Evolutionary conservation across 768 basidiomycete genomes (phyloP).

Genomic region (Psilocybe azurescens): DNA sequence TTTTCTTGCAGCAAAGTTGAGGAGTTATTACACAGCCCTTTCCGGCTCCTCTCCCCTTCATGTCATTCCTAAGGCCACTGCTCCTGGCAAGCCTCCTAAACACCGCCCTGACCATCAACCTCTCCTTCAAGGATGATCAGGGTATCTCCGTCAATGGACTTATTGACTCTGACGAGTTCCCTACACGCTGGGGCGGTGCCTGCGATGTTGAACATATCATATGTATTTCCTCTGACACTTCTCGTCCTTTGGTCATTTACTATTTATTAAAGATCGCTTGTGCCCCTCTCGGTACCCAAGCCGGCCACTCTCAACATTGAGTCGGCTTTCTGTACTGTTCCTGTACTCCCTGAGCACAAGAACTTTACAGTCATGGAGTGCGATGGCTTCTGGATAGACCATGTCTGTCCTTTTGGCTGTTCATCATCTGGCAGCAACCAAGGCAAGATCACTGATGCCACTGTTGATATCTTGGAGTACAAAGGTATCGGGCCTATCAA

Average conservation of each 20-base stretch:
- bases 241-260: not conserved
- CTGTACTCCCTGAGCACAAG: slow-evolving; percentile 32
- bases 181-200: slow-evolving; percentile 29
- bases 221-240: slow-evolving; percentile 11
- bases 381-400: not conserved
- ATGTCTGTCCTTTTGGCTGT: slow-evolving; percentile 34
- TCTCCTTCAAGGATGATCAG: slow-evolving; percentile 20
- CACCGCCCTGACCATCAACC: slow-evolving; percentile 19
- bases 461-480: slow-evolving; percentile 23
- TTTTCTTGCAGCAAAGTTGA: slow-evolving; percentile 21
- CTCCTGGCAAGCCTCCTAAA: slow-evolving; percentile 20
- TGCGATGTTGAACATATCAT: slow-evolving; percentile 18
- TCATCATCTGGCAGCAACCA: slow-evolving; percentile 29
- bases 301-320: slow-evolving; percentile 40
- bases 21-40: slow-evolving; percentile 26
- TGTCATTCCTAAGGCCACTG: slow-evolving; percentile 14
- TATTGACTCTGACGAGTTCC: slow-evolving; percentile 26
- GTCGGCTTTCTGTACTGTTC: slow-evolving; percentile 33
- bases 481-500: slow-evolving; percentile 2
- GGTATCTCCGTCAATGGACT: slow-evolving; percentile 24
- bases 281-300: slow-evolving; percentile 38
- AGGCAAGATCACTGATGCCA: slow-evolving; percentile 33
- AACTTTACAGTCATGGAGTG: slow-evolving; percentile 16
- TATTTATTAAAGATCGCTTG: slow-evolving; percentile 20
- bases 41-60: slow-evolving; percentile 30